Conservation (phyloP, 176 grass and related monocot species). For the Avena atlantica region DNA sequence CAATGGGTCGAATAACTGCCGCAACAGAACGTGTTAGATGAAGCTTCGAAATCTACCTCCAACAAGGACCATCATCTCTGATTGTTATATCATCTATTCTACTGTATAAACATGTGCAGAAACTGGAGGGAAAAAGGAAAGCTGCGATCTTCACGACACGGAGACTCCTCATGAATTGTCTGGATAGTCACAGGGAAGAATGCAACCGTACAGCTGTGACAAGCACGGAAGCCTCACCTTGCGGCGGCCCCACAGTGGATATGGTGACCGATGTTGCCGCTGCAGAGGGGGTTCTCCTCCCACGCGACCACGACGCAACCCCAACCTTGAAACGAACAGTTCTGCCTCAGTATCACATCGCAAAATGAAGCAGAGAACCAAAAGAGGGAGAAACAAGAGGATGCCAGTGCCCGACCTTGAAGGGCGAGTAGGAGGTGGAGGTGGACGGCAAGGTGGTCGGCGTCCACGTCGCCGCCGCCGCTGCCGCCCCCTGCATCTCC, state of each 20-base stretch:
- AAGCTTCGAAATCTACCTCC: neutral
- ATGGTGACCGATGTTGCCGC: slow-evolving; percentile 18
- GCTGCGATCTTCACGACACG: neutral
- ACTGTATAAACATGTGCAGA: neutral
- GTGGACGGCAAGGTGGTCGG: neutral
- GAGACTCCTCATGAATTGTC: neutral
- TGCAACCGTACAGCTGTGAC: neutral
- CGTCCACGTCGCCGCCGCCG: neutral
- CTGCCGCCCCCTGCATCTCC: slow-evolving; percentile 33
- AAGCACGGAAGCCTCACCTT: slow-evolving; percentile 24
- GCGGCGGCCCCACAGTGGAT: neutral
- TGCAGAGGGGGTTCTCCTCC: slow-evolving; percentile 31
- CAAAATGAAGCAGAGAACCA: neutral
- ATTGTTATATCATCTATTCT: neutral
- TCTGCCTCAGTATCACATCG: neutral
- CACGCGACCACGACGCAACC: slow-evolving; percentile 12
- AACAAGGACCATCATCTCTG: neutral
- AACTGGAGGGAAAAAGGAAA: neutral
- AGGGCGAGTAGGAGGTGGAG: slow-evolving; percentile 28
- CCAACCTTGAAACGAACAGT: slow-evolving; percentile 7
- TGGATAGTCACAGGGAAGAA: neutral
- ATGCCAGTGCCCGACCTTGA: slow-evolving; percentile 16
- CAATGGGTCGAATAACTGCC: slow-evolving; percentile 63
- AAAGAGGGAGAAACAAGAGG: neutral
- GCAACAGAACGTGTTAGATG: neutral